Conservation (phyloP, 2,329 filamentous ascomycete genomes). For the Ophiosphaerella herpotricha region DNA sequence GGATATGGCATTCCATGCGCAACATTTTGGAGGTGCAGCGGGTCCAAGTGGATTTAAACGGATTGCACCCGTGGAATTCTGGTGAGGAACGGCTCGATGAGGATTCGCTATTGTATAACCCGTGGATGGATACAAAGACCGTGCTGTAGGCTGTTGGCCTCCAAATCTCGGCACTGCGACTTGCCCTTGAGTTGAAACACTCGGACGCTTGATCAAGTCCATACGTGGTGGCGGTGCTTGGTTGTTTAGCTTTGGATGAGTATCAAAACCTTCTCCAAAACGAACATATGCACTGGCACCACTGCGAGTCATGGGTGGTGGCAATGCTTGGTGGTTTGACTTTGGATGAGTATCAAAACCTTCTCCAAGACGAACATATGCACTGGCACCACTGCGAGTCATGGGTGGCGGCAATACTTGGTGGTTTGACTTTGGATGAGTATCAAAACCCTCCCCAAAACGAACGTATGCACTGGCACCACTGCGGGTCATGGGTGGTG, state of each 20-base stretch:
- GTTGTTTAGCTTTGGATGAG: too few species aligned
- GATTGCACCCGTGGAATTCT: constrained; percentile 14
- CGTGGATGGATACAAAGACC: constrained; percentile 14
- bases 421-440: too few species aligned
- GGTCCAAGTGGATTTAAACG: not conserved
- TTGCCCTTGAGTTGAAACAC: constrained; percentile 28
- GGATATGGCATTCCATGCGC: too few species aligned
- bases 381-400: not conserved
- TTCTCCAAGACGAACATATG: constrained; percentile 7
- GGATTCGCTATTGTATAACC: constrained; percentile 32
- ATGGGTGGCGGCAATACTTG: not conserved
- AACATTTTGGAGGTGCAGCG: too few species aligned
- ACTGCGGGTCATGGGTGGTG: too few species aligned
- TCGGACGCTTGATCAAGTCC: not conserved
- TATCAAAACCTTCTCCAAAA: constrained; percentile 8
- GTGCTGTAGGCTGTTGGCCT: constrained; percentile 9
- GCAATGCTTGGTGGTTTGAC: not conserved
- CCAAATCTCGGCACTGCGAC: constrained; percentile 33
- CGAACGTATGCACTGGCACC: not conserved
- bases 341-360: not conserved
- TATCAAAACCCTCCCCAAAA: constrained; percentile 9
- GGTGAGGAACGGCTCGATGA: constrained; percentile 16
- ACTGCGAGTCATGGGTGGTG: too few species aligned
- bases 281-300: not conserved
- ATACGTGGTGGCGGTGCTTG: not conserved